A percentile compares a stretch with the other conserved stretches of the same genome.
phyloP scores from a whole-genome alignment of 1,284 basidiomycete species.

The Vanrija sp. region DNA sequence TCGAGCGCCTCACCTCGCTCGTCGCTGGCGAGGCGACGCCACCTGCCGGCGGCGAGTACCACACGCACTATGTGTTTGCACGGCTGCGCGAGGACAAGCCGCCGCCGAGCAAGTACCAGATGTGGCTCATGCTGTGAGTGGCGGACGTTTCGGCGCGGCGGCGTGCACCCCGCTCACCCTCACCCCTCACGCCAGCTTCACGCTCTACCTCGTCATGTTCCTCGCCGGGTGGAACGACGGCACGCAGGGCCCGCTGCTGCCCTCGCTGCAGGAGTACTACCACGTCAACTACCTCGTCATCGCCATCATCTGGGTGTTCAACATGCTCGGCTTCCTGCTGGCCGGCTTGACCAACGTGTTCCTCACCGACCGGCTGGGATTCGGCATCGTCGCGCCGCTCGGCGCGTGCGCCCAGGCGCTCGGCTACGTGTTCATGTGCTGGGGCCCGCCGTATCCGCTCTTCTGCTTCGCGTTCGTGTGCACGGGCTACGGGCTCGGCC shows the following conservation, averaged over 20 bases:
- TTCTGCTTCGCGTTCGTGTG: slow-evolving; percentile 61
- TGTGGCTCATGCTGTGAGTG: slow-evolving; percentile 34
- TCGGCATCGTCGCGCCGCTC: slow-evolving; percentile 53
- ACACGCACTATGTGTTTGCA: slow-evolving; percentile 20
- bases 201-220: slow-evolving; percentile 40
- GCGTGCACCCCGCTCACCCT: no score
- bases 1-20: slow-evolving; percentile 1
- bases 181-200: slow-evolving; percentile 7
- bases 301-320: slow-evolving; percentile 58
- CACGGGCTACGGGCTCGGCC: slow-evolving; percentile 60
- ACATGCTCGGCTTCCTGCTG: slow-evolving; percentile 56
- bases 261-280: slow-evolving; percentile 58
- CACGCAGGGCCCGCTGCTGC: slow-evolving; percentile 59
- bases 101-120: slow-evolving; percentile 16
- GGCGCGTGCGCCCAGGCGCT: slow-evolving; percentile 45
- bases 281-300: slow-evolving; percentile 46
- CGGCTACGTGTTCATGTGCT: slow-evolving; percentile 57
- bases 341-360: slow-evolving; percentile 55
- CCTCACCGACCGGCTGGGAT: slow-evolving; percentile 56
- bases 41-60: not conserved
- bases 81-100: slow-evolving; percentile 23
- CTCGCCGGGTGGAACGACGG: slow-evolving; percentile 62
- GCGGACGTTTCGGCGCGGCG: no score
- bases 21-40: not conserved
- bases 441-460: slow-evolving; percentile 64